Evolutionary conservation across 345 rosid species (phyloP), one percentile per base, ranked within the genome.

Genomic region (Raphanus raphanistrum): DNA sequence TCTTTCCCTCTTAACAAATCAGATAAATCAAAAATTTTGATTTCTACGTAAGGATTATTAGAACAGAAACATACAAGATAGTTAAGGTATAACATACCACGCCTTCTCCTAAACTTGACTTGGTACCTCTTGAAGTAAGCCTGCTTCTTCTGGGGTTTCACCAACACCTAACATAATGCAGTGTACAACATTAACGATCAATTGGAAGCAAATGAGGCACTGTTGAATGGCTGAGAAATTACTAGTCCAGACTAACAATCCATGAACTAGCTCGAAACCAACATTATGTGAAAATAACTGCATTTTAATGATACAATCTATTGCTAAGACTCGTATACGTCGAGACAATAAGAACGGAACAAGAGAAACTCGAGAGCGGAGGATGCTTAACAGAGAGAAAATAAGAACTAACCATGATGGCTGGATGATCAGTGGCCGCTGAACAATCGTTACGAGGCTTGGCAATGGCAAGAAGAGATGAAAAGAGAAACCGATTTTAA

Each of bases 1-100:
- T 92, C 88, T 92, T 92, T 9, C 98, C 98, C 75, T 73, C 98
- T 92, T 7, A 0, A 7, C 15, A 6, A 11, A 16, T 17, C 29
- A 64, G 4, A 63, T 63, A 7, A 11, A 15, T 31, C 59, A 52
- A 52, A 52, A 52, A 1, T 50, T 10, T 54, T 54, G 4, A 15
- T 33, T 16, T 4, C 4, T 6, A 8, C n/a, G 26, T 2, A 6
- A 31, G 5, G 66, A 31, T 31, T 29, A 28, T 21, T 0, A 28
- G 31, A 27, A 5, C 63, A 27, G 21, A 29, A 28, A 61, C 45
- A 15, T 17, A 32, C n/a, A 17, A 16, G 28, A 35, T 15, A 33
- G 3, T 21, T 15, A 9, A 9, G 17, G 21, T 21, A 21, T 9
- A 64, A 32, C 68, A 35, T 64, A 64, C 68, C 68, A 64, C 68